Percentiles rank a stretch among this genome's conserved stretches.
phyloP scores from a whole-genome alignment of 345 rosid species.

The Boechera stricta region DNA sequence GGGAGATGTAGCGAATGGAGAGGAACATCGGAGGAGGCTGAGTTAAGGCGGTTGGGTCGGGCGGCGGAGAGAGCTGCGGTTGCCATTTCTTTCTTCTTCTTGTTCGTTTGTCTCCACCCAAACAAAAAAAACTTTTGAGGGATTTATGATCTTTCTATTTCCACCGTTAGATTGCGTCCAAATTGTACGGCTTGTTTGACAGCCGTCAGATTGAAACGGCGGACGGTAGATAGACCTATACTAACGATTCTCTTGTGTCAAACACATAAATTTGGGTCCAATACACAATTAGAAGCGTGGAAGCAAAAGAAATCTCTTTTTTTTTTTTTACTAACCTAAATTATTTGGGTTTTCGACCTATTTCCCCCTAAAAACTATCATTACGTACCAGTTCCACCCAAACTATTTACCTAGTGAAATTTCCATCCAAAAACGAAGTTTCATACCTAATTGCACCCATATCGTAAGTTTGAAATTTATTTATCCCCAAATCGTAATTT shows the following conservation, averaged over 20 bases:
- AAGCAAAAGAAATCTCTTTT: slow-evolving; percentile 31
- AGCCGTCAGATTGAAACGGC: slow-evolving; percentile 41
- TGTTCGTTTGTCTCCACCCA: neutral
- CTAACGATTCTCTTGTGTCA: slow-evolving; percentile 9
- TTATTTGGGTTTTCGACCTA: neutral
- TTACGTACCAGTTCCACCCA: no score
- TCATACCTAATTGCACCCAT: no score
- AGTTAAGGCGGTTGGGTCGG: slow-evolving; percentile 62
- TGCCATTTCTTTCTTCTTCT: slow-evolving; percentile 52
- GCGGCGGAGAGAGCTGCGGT: slow-evolving; percentile 84
- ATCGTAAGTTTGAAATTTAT: no score
- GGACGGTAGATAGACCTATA: slow-evolving; percentile 40
- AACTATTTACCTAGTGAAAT: no score
- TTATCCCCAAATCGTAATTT: no score
- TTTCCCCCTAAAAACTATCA: no score
- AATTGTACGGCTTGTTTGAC: slow-evolving; percentile 23
- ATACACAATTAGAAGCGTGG: slow-evolving; percentile 33
- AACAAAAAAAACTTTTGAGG: slow-evolving; percentile 13
- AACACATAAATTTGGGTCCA: neutral
- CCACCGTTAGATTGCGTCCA: slow-evolving; percentile 38
- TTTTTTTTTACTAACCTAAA: neutral
- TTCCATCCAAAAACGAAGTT: no score
- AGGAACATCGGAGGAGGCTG: slow-evolving; percentile 50
- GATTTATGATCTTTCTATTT: slow-evolving; percentile 24
- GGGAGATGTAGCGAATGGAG: slow-evolving; percentile 29